A percentile compares a stretch with the other conserved stretches of the same genome.
These are phyloP conservation scores for Pythium diclinum DNA, from an alignment of 352 stramenopile species.

Conservation along the genomic window DNA sequence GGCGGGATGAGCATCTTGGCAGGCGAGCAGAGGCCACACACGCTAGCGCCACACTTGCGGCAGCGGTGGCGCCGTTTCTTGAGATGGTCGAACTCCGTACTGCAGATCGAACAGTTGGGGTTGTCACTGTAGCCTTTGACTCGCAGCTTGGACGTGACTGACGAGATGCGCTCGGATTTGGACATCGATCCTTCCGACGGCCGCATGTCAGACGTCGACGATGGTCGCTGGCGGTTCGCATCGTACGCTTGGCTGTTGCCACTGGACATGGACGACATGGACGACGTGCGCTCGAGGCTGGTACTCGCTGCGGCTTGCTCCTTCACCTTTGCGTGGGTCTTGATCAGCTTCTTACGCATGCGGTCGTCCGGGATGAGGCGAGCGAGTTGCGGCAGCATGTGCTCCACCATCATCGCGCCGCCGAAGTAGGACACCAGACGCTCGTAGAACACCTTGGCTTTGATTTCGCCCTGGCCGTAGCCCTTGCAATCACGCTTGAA, in stretches of 20 bases:
- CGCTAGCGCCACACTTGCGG: conserved; percentile 65
- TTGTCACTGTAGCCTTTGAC: conserved; percentile 53
- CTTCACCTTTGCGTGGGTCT: conserved; percentile 43
- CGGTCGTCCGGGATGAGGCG: conserved; percentile 75
- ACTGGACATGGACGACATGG: conserved; percentile 19
- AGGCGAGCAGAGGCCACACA: conserved; percentile 67
- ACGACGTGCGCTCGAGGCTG: conserved; percentile 15
- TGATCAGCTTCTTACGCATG: conserved; percentile 72
- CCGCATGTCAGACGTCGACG: conserved; percentile 34
- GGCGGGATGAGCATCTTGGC: conserved; percentile 75
- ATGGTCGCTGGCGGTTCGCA: conserved; percentile 27
- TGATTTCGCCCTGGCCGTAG: conserved; percentile 63
- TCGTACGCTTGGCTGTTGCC: neutral
- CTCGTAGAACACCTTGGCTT: conserved; percentile 59
- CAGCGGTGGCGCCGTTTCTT: conserved; percentile 70
- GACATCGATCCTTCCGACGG: conserved; percentile 15
- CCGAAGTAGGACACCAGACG: conserved; percentile 64
- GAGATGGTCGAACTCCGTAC: conserved; percentile 66
- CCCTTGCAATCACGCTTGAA: conserved; percentile 83
- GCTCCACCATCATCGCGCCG: conserved; percentile 68
- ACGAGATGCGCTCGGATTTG: conserved; percentile 13
- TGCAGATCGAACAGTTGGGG: conserved; percentile 73
- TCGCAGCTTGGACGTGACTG: conserved; percentile 28
- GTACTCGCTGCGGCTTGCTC: neutral
- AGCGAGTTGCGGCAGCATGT: conserved; percentile 76